Conservation (phyloP, 106 monocot genomes). For the Dioscorea alata region DNA sequence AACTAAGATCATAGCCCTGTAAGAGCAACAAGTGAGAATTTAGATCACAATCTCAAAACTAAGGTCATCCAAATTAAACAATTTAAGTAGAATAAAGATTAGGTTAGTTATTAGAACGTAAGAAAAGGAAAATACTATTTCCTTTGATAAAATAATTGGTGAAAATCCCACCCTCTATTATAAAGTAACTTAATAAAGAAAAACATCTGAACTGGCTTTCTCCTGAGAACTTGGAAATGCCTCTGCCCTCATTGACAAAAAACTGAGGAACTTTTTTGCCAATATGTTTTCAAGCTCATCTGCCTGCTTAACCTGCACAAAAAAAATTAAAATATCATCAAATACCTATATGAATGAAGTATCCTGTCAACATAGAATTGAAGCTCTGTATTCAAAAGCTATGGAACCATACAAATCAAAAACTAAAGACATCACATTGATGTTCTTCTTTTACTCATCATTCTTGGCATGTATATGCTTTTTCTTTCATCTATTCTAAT, state of each 20-base stretch:
- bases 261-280: conserved; percentile 92
- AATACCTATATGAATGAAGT: neutral
- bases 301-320: conserved; percentile 87
- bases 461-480: too few species aligned
- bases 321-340: neutral
- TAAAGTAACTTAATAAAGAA: too few species aligned
- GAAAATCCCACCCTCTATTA: too few species aligned
- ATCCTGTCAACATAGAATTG: neutral
- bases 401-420: too few species aligned
- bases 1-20: conserved; percentile 98
- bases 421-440: too few species aligned
- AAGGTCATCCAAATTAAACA: too few species aligned
- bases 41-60: too few species aligned
- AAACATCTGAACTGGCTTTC: conserved; percentile 91
- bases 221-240: conserved; percentile 97
- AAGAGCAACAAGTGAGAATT: neutral
- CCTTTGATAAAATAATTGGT: too few species aligned
- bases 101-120: neutral
- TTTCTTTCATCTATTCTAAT: too few species aligned
- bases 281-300: conserved; percentile 97
- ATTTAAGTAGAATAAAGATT: neutral
- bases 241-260: conserved; percentile 98
- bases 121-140: too few species aligned
- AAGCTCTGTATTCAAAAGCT: too few species aligned
- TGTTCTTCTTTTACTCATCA: too few species aligned